These are phyloP conservation scores for Geotrichum bryndzae DNA, from an alignment of 1,139 yeast genomes.

Conservation along the genomic window DNA sequence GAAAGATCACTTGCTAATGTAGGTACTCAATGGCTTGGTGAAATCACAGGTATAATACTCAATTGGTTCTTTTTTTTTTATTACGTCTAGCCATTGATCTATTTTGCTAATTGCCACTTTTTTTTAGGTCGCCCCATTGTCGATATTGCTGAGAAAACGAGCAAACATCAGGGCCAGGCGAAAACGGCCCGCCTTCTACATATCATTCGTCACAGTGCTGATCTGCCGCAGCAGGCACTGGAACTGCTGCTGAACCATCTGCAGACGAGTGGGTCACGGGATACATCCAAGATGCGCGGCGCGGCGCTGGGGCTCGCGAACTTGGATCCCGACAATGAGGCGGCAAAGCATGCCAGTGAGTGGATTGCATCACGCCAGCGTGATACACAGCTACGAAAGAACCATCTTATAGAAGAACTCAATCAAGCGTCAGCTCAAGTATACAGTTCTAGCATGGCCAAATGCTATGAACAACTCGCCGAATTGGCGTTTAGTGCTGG, in stretches of 20 bases:
- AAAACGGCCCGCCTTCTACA: constrained; percentile 12
- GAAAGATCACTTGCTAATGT: neutral
- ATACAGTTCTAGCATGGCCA: constrained; percentile 6
- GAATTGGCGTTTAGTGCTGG: constrained; percentile 11
- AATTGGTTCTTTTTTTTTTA: neutral
- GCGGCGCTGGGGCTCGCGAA: neutral
- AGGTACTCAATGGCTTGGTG: neutral
- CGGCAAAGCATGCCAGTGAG: neutral
- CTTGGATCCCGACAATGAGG: constrained; percentile 2
- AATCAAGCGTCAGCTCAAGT: constrained; percentile 7
- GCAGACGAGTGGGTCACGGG: neutral
- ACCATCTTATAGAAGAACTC: neutral
- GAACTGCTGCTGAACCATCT: constrained; percentile 1
- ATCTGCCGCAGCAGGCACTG: constrained; percentile 1
- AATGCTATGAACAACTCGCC: constrained; percentile 4
- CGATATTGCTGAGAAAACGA: constrained; percentile 3
- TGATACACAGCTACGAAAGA: neutral
- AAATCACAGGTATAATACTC: neutral
- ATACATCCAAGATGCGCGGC: neutral
- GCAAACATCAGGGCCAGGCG: constrained; percentile 12
- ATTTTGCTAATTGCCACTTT: neutral
- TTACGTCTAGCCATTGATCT: neutral
- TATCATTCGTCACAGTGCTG: constrained; percentile 2
- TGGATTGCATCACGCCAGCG: neutral
- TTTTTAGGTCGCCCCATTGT: constrained; percentile 7